Conservation (phyloP, 345 rosid genomes). For the Pseudoturritis turrita region DNA sequence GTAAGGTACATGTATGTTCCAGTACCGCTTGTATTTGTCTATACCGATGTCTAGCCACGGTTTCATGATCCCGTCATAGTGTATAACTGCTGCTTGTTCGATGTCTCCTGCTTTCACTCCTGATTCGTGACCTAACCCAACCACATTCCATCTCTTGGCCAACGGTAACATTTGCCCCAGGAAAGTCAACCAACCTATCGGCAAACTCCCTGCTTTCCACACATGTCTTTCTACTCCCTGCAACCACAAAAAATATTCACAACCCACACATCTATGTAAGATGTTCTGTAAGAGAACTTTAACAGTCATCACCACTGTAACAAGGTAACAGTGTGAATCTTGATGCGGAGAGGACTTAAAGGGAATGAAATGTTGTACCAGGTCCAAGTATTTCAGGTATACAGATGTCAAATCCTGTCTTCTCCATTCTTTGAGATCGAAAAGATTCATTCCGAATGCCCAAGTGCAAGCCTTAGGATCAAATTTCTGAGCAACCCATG, state of each 20-base stretch:
- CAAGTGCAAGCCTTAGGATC: constrained; percentile 77
- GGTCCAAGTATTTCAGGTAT: constrained; percentile 49
- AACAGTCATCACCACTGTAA: too few relatives aligned
- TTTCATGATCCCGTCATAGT: constrained; percentile 82
- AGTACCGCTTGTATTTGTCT: constrained; percentile 60
- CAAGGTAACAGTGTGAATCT: not conserved
- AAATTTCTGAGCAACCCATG: constrained; percentile 50
- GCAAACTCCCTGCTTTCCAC: constrained; percentile 73
- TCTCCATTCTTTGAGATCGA: constrained; percentile 83
- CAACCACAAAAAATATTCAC: constrained; percentile 3
- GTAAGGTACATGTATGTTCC: constrained; percentile 63
- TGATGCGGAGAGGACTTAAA: not conserved
- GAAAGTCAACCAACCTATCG: constrained; percentile 81
- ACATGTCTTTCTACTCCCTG: constrained; percentile 52
- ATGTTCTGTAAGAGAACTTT: too few relatives aligned
- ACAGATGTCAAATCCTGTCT: constrained; percentile 46
- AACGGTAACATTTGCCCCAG: constrained; percentile 52
- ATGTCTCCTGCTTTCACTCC: constrained; percentile 43
- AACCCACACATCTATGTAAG: not conserved
- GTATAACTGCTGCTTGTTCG: constrained; percentile 72
- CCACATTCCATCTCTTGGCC: constrained; percentile 76
- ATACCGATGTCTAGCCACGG: constrained; percentile 91
- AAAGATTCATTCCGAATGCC: constrained; percentile 92
- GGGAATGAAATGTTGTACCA: constrained; percentile 42
- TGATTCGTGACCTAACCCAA: constrained; percentile 77